Evolutionary conservation across 306 rosid species (phyloP).

Genomic region (Vigna mungo): DNA sequence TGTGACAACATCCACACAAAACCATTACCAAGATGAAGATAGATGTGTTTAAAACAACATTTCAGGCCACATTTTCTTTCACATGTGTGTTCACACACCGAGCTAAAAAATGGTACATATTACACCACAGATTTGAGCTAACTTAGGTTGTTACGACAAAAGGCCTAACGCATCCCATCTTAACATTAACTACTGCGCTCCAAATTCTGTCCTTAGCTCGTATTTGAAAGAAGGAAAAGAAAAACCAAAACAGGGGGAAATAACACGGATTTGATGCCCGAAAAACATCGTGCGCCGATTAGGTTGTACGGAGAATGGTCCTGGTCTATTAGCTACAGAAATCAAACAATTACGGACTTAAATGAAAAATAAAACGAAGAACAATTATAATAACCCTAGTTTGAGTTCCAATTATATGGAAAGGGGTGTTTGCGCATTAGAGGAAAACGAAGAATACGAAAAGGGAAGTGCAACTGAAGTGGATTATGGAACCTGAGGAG

Average conservation of each 20-base stretch:
- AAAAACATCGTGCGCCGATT: not conserved
- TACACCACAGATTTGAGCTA: not conserved
- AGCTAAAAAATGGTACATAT: slow-evolving; percentile 10
- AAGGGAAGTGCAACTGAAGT: slow-evolving; percentile 38
- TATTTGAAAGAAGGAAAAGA: not conserved
- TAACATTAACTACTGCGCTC: not conserved
- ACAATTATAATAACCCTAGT: slow-evolving; percentile 17
- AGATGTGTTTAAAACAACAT: not conserved
- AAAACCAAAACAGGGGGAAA: not conserved
- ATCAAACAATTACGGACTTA: not conserved
- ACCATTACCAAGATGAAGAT: slow-evolving; percentile 1
- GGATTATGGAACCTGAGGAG: slow-evolving; percentile 54
- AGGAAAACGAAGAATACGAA: not conserved
- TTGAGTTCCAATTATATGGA: slow-evolving; percentile 19
- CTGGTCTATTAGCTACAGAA: slow-evolving; percentile 15
- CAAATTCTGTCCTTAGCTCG: not conserved
- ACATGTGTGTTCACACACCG: slow-evolving; percentile 7
- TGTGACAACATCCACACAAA: slow-evolving; percentile 46
- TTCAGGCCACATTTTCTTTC: not conserved
- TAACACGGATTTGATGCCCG: not conserved
- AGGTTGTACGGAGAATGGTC: not conserved
- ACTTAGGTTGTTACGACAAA: not conserved
- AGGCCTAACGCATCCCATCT: not conserved
- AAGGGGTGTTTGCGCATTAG: not conserved
- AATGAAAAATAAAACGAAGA: not conserved